phyloP scores from a whole-genome alignment of 2,329 filamentous ascomycete genomes.

The Trichophyton rubrum region DNA sequence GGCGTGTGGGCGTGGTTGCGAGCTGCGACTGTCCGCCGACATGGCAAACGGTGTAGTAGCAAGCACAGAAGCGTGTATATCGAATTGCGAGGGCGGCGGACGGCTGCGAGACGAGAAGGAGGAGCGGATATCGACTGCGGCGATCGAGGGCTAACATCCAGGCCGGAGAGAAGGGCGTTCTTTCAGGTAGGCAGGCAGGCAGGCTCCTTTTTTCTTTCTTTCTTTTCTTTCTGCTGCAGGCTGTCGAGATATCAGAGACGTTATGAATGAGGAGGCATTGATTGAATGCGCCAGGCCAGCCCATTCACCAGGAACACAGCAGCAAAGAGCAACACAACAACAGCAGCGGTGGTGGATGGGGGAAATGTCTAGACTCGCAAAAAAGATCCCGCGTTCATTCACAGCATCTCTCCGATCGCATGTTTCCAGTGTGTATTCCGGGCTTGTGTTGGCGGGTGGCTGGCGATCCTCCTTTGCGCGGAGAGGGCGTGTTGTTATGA shows the following conservation, averaged over 20 bases:
- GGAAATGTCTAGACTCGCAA: neutral
- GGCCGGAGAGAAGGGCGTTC: neutral
- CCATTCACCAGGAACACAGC: conserved; percentile 4
- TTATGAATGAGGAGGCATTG: conserved; percentile 2
- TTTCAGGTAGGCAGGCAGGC: too few relatives aligned
- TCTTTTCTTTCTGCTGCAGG: neutral
- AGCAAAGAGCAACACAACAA: neutral
- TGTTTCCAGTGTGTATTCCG: neutral
- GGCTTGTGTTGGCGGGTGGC: neutral
- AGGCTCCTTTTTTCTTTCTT: too few relatives aligned
- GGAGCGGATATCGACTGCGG: neutral
- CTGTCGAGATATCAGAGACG: neutral
- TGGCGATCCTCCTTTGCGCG: neutral
- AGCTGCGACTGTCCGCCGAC: conserved; percentile 11
- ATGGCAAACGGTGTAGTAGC: conserved; percentile 11
- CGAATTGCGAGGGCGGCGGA: neutral
- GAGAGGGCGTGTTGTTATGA: neutral
- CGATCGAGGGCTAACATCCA: conserved; percentile 4
- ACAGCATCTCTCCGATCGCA: neutral
- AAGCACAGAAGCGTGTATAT: neutral
- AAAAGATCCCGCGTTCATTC: neutral
- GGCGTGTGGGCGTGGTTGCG: conserved; percentile 7
- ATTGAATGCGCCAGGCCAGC: conserved; percentile 9
- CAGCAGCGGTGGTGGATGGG: too few relatives aligned
- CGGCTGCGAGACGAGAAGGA: neutral